Evolutionary conservation across 495 filamentous ascomycete genomes (phyloP).

Genomic region (Penicillium atrosanguineum): DNA sequence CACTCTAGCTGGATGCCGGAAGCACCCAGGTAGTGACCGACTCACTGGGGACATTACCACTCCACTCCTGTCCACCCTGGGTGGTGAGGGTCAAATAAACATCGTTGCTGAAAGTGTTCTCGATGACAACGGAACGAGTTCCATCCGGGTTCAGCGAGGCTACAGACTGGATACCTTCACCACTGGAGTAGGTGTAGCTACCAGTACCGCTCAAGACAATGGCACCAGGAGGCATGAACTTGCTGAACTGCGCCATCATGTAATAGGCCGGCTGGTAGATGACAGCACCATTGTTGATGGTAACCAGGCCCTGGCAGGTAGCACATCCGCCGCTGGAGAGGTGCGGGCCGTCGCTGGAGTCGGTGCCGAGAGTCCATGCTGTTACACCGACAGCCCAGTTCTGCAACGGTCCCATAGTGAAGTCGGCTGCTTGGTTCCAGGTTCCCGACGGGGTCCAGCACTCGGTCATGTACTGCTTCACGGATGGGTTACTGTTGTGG

Average conservation of each 20-base stretch:
- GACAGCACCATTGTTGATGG: conserved; percentile 44
- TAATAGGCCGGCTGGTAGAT: conserved; percentile 51
- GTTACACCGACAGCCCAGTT: conserved; percentile 54
- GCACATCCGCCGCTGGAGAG: conserved; percentile 46
- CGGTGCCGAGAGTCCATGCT: conserved; percentile 55
- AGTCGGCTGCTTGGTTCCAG: conserved; percentile 51
- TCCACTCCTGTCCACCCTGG: conserved; percentile 49
- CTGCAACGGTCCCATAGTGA: conserved; percentile 54
- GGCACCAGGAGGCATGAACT: conserved; percentile 53
- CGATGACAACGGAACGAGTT: conserved; percentile 49
- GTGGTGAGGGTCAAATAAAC: conserved; percentile 44
- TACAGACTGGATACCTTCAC: conserved; percentile 45
- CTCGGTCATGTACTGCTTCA: conserved; percentile 58
- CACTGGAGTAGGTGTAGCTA: conserved; percentile 44
- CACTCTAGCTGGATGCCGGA: conserved; percentile 21
- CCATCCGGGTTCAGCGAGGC: conserved; percentile 53
- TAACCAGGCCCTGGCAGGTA: conserved; percentile 50
- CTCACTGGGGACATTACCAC: conserved; percentile 43
- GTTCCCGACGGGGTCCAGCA: conserved; percentile 50
- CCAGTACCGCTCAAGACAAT: conserved; percentile 44
- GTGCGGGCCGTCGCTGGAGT: conserved; percentile 51
- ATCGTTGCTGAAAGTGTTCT: conserved; percentile 52
- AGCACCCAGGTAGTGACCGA: conserved; percentile 55
- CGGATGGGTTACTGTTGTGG: conserved; percentile 41
- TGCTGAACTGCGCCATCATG: conserved; percentile 56